Conservation (phyloP, 345 rosid genomes). For the Brassica nigra region DNA sequence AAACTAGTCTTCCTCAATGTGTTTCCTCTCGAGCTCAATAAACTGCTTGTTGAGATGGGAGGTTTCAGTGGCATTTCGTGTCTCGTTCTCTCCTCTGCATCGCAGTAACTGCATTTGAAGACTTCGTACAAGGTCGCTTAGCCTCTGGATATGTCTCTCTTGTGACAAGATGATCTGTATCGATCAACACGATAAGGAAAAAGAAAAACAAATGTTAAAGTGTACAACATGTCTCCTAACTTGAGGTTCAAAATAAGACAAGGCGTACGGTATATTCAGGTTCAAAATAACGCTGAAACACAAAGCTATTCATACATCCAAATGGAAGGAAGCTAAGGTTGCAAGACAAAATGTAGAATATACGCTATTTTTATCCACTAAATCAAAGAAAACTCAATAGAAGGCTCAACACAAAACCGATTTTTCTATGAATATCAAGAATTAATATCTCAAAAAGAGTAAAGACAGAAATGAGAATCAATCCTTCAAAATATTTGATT, state of each 20-base stretch:
- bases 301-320: neutral
- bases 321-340: neutral
- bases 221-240: neutral
- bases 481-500: no score
- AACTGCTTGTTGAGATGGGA: conserved; percentile 45
- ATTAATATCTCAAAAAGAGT: no score
- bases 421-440: neutral
- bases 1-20: conserved; percentile 55
- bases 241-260: no score
- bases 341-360: neutral
- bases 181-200: neutral
- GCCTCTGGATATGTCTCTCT: no score
- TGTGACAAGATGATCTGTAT: conserved; percentile 80
- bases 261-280: neutral
- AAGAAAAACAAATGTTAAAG: neutral
- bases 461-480: no score
- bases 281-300: neutral
- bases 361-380: neutral
- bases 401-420: neutral
- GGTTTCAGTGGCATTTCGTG: conserved; percentile 42
- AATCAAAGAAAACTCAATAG: neutral
- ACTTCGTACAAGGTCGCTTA: no score
- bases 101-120: conserved; percentile 43
- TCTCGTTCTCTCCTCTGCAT: conserved; percentile 53
- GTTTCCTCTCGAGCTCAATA: conserved; percentile 60